phyloP scores from a whole-genome alignment of 768 basidiomycete genomes.

The Xerocomellus chrysenteron region DNA sequence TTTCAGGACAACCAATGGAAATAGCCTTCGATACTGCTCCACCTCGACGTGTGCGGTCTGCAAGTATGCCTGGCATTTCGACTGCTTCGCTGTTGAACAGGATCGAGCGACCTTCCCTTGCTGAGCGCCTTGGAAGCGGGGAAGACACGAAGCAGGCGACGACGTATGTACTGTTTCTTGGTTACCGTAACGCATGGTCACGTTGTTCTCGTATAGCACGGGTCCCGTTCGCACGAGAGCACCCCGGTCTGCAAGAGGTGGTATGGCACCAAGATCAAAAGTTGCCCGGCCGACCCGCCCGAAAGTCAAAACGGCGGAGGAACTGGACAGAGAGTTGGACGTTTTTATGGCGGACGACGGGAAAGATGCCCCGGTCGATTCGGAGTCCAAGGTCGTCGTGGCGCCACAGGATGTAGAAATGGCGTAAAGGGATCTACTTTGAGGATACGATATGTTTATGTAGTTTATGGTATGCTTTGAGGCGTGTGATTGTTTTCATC shows the following conservation, averaged over 20 bases:
- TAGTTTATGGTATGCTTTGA: conserved; percentile 17
- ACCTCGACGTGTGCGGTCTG: conserved; percentile 46
- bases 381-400: conserved; percentile 16
- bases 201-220: conserved; percentile 5
- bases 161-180: conserved; percentile 12
- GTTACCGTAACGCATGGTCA: background rate
- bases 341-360: conserved; percentile 72
- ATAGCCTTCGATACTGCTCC: conserved; percentile 59
- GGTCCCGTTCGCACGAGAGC: conserved; percentile 49
- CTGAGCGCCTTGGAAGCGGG: conserved; percentile 59
- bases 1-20: conserved; percentile 75
- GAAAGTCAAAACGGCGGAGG: conserved; percentile 73
- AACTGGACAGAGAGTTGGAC: conserved; percentile 87
- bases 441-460: conserved; percentile 15
- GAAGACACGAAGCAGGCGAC: conserved; percentile 26
- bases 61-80: conserved; percentile 40
- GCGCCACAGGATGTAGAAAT: conserved; percentile 53
- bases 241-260: conserved; percentile 19
- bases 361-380: conserved; percentile 22
- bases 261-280: conserved; percentile 18
- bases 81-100: conserved; percentile 69
- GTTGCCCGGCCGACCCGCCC: conserved; percentile 35
- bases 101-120: conserved; percentile 71
- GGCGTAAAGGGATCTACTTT: conserved; percentile 31
- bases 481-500: background rate